A percentile compares a stretch with the other conserved stretches of the same genome.
These are phyloP conservation scores for Centrapalus pauciflorus DNA, from an alignment of 129 eudicot genomes.

Conservation along the genomic window DNA sequence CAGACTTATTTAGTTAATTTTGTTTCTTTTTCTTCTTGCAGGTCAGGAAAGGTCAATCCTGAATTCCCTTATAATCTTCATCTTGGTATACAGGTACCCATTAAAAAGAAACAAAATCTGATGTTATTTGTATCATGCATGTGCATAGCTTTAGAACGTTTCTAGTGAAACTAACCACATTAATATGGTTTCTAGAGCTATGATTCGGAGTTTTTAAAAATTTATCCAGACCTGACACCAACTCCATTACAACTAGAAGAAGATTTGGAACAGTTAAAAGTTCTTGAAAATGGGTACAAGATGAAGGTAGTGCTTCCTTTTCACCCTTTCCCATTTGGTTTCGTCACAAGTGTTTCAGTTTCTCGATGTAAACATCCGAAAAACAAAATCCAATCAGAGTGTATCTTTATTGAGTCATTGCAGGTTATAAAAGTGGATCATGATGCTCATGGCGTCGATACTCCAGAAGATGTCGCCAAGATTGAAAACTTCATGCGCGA, in stretches of 20 bases:
- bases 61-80: slow-evolving; percentile 85
- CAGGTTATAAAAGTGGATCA: slow-evolving; percentile 95
- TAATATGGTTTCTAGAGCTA: slow-evolving; percentile 46
- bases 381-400: neutral
- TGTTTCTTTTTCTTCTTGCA: slow-evolving; percentile 18
- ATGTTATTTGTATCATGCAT: neutral
- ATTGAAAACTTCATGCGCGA: slow-evolving; percentile 73
- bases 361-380: slow-evolving; percentile 9
- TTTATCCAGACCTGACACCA: slow-evolving; percentile 72
- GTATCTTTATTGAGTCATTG: neutral
- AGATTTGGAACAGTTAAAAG: slow-evolving; percentile 95
- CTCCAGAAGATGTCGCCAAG: slow-evolving; percentile 90
- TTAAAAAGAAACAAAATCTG: neutral
- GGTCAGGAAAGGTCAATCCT: slow-evolving; percentile 81
- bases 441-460: slow-evolving; percentile 91
- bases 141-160: neutral
- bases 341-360: neutral
- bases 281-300: slow-evolving; percentile 96
- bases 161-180: neutral
- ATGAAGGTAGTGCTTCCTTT: slow-evolving; percentile 62
- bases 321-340: neutral
- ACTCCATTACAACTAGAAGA: slow-evolving; percentile 96
- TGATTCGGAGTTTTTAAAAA: slow-evolving; percentile 65
- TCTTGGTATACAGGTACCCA: slow-evolving; percentile 93
- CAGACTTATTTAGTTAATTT: too few species aligned